Evolutionary conservation across 306 rosid genomes (phyloP).

Genomic region (Vigna mungo): DNA sequence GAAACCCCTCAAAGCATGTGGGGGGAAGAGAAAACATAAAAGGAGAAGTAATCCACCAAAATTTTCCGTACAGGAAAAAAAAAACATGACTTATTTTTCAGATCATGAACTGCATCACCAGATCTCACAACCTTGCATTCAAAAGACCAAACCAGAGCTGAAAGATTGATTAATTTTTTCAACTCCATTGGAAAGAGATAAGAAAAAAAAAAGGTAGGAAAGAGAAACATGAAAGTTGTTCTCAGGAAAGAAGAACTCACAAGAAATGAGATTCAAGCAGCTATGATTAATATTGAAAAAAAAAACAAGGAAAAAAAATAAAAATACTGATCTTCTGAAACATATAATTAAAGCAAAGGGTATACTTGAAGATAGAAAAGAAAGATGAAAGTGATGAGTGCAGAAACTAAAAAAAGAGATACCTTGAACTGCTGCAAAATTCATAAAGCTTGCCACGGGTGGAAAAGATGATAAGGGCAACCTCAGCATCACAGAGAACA

Average conservation of each 20-base stretch:
- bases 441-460: conserved; percentile 93
- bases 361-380: no score
- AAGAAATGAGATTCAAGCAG: not conserved
- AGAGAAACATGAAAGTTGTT: conserved; percentile 6
- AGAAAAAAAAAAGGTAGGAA: not conserved
- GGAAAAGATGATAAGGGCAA: conserved; percentile 93
- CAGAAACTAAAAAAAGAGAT: not conserved
- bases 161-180: not conserved
- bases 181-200: not conserved
- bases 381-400: no score
- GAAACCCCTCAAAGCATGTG: not conserved
- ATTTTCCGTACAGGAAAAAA: not conserved
- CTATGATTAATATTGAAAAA: not conserved
- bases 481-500: conserved; percentile 92
- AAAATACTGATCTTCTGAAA: not conserved
- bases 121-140: conserved; percentile 43
- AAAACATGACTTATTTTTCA: conserved; percentile 19
- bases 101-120: conserved; percentile 39
- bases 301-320: not conserved
- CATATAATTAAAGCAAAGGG: no score
- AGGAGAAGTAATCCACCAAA: not conserved
- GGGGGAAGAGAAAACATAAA: not conserved
- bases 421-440: conserved; percentile 87
- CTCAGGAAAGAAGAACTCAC: conserved; percentile 2
- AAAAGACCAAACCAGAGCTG: conserved; percentile 32